These are phyloP conservation scores for Fusarium incarnatum DNA, from an alignment of 2,329 filamentous ascomycete species.

Conservation along the genomic window DNA sequence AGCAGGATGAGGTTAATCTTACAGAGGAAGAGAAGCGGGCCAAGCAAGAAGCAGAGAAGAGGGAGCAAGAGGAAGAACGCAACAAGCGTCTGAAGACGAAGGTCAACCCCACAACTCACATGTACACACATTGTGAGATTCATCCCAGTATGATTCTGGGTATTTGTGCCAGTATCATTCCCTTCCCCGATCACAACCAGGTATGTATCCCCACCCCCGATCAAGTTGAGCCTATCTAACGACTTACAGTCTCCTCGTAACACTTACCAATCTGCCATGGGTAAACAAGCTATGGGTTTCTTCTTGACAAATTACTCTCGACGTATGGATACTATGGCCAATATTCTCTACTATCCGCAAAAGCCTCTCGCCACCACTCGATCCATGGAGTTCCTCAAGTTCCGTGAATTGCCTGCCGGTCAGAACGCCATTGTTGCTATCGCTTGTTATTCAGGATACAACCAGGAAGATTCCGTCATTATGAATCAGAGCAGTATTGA, in stretches of 20 bases:
- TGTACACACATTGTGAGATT: slow-evolving; percentile 98
- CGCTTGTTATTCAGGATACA: slow-evolving; percentile 97
- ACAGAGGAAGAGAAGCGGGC: slow-evolving; percentile 24
- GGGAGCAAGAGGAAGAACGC: slow-evolving; percentile 66
- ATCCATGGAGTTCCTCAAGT: slow-evolving; percentile 99
- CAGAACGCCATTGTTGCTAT: slow-evolving; percentile 99
- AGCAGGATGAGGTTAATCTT: slow-evolving; percentile 67
- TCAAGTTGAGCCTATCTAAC: slow-evolving; percentile 7
- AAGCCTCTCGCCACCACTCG: slow-evolving; percentile 96
- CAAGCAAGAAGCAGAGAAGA: slow-evolving; percentile 58
- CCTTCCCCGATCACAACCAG: slow-evolving; percentile 98
- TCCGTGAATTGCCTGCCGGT: slow-evolving; percentile 94
- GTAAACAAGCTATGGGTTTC: slow-evolving; percentile 99
- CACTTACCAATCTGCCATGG: slow-evolving; percentile 99
- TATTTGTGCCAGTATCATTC: slow-evolving; percentile 99
- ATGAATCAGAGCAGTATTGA: slow-evolving; percentile 99
- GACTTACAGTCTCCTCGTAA: slow-evolving; percentile 86
- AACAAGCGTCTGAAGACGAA: slow-evolving; percentile 90
- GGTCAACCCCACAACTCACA: slow-evolving; percentile 87
- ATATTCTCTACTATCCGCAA: slow-evolving; percentile 98
- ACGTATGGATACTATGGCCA: slow-evolving; percentile 99
- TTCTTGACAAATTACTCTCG: slow-evolving; percentile 97
- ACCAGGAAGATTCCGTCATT: slow-evolving; percentile 99
- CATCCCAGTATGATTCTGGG: slow-evolving; percentile 99
- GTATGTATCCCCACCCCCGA: slow-evolving; percentile 57